Conservation (phyloP, 306 rosid genomes). For the Vigna mungo region DNA sequence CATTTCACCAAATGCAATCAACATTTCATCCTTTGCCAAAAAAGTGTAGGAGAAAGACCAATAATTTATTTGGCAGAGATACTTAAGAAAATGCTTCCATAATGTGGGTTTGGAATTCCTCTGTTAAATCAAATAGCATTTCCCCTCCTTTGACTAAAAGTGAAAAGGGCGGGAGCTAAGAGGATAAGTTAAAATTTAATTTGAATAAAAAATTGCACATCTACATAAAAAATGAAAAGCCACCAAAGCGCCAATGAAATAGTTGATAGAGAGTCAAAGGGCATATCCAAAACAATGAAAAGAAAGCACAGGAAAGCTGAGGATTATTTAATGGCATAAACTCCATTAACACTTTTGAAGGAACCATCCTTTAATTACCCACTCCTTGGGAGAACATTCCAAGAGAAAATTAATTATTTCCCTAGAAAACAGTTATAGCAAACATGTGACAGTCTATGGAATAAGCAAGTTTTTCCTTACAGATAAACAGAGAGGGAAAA, state of each 20-base stretch:
- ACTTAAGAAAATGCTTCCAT: background rate
- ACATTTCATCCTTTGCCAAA: slow-evolving; percentile 13
- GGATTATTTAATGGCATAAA: background rate
- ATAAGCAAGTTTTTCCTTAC: slow-evolving; percentile 9
- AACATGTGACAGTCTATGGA: background rate
- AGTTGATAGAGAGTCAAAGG: background rate
- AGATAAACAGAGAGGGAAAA: background rate
- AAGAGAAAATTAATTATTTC: too few species aligned
- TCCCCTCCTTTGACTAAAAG: slow-evolving; percentile 6
- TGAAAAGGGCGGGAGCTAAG: slow-evolving; percentile 19
- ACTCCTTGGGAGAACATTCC: too few species aligned
- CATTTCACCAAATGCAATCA: slow-evolving; percentile 16
- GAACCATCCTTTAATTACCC: too few species aligned
- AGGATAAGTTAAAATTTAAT: slow-evolving; percentile 15
- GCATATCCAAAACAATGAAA: background rate
- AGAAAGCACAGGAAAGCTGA: background rate
- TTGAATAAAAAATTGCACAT: background rate
- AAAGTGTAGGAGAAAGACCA: background rate
- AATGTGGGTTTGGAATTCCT: background rate
- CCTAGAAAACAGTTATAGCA: background rate
- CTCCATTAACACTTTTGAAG: too few species aligned
- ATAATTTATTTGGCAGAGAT: background rate
- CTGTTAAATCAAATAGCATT: background rate
- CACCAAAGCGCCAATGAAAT: background rate
- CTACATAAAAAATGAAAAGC: background rate